A percentile compares a stretch with the other conserved stretches of the same genome.
phyloP scores from a whole-genome alignment of 176 grass and related monocot genomes.

The Aegilops longissima region DNA sequence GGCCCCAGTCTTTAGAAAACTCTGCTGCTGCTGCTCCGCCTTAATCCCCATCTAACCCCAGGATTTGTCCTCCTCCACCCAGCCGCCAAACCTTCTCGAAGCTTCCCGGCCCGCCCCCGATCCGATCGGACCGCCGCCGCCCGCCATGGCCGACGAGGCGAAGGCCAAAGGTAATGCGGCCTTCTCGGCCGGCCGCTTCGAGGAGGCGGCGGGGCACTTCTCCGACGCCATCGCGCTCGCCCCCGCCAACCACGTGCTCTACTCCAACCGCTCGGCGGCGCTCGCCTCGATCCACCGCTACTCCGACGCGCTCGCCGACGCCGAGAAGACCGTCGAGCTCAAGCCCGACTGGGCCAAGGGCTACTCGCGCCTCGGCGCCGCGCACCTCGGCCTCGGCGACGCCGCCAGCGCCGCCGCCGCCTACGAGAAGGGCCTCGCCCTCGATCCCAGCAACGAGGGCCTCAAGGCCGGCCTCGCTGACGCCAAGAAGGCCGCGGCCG shows the following conservation, averaged over 20 bases:
- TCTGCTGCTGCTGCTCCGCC: constrained; percentile 15
- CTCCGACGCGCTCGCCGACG: constrained; percentile 73
- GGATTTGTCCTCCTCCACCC: not conserved
- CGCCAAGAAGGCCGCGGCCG: constrained; percentile 46
- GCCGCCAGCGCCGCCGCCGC: constrained; percentile 54
- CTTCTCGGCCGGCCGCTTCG: constrained; percentile 62
- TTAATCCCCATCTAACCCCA: constrained; percentile 26
- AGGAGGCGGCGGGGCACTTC: constrained; percentile 68
- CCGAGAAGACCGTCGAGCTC: constrained; percentile 81
- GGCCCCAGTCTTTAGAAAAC: constrained; percentile 52
- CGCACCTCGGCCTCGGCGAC: constrained; percentile 74
- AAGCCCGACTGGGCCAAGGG: constrained; percentile 98
- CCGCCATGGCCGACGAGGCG: constrained; percentile 69
- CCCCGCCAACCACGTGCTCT: constrained; percentile 76
- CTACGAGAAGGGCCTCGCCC: constrained; percentile 80
- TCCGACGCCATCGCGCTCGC: constrained; percentile 71
- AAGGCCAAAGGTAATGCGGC: constrained; percentile 79
- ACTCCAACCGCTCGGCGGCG: constrained; percentile 97
- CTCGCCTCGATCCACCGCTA: constrained; percentile 89
- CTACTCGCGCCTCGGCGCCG: constrained; percentile 90
- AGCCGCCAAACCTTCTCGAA: constrained; percentile 25
- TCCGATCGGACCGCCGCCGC: constrained; percentile 38
- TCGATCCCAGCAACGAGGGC: constrained; percentile 79
- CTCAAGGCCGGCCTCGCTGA: constrained; percentile 75
- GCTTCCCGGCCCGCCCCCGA: constrained; percentile 10